Evolutionary conservation across 768 basidiomycete genomes (phyloP), one percentile per base, ranked within the genome.

Genomic region (Leccinum ochraceum): DNA sequence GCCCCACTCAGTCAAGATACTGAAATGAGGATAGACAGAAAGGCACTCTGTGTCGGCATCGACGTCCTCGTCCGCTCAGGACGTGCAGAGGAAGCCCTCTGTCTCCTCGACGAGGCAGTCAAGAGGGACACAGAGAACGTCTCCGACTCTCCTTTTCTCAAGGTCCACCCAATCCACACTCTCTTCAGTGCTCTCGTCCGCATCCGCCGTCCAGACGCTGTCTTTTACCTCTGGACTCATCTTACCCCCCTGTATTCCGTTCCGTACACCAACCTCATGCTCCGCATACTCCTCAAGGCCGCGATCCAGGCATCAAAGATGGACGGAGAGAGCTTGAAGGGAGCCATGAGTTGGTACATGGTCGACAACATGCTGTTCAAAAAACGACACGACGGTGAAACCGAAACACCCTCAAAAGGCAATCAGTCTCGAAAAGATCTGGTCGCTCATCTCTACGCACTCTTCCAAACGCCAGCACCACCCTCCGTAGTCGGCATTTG

Each of bases 211-310:
- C 87, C 88, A 0, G 88, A 90, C 64, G 74, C 81, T 7, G 80
- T 87, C 4, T 87, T 90, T 69, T 74, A 75, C 48, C 66, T 92
- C 1, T 94, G 89, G 88, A 85, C 87, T n/a, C 73, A 84, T 26
- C 83, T 91, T 74, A 75, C 76, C 4, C 66, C 72, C 0, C 70
- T 92, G 3, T 94, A 89, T 69, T 79, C 77, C 5, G 75, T 87
- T 0, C 70, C 75, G 3, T 87, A 87, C 0, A 82, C 88, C 51
- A 70, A 78, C 17, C 70, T 73, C 54, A 83, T 88, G 32, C 80
- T 94, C 56, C 77, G 79, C 49, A 76, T 87, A 56, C 67, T 94
- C 11, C 78, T 93, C 53, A 80, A 85, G 56, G 77, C 85, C 2
- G 86, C 88, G 1, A 77, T 86, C 3, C 75, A 80, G 17, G 83